A percentile compares a stretch with the other conserved stretches of the same genome.
These are phyloP conservation scores for Penicillium sp. DNA, from an alignment of 2,329 filamentous ascomycete species.

Conservation along the genomic window DNA sequence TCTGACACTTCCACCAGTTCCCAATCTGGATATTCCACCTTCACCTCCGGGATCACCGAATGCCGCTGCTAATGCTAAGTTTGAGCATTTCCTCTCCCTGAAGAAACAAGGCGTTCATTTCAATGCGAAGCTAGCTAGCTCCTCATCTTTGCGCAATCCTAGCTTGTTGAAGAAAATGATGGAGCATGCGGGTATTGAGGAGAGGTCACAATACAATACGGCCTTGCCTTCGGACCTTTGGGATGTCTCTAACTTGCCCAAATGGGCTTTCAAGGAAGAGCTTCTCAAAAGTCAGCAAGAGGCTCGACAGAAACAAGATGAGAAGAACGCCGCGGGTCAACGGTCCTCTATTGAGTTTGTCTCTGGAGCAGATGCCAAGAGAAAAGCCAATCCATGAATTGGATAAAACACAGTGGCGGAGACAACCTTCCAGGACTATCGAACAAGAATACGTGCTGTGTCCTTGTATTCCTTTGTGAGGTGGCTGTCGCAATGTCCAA, in stretches of 20 bases:
- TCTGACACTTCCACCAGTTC: conserved; percentile 57
- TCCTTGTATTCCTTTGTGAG: no score
- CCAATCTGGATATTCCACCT: conserved; percentile 50
- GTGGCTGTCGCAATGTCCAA: no score
- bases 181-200: conserved; percentile 60
- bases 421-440: background rate
- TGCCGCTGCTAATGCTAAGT: conserved; percentile 56
- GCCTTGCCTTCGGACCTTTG: conserved; percentile 50
- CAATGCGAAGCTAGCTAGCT: conserved; percentile 62
- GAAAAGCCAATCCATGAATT: conserved; percentile 9
- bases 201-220: conserved; percentile 58
- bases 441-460: no score
- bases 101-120: conserved; percentile 67
- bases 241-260: conserved; percentile 44
- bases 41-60: conserved; percentile 53
- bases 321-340: conserved; percentile 38
- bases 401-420: background rate
- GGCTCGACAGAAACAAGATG: conserved; percentile 39
- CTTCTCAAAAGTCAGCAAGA: conserved; percentile 49
- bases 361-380: conserved; percentile 23
- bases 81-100: conserved; percentile 62
- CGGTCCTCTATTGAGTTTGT: conserved; percentile 49
- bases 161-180: conserved; percentile 60
- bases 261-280: conserved; percentile 53
- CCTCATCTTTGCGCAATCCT: conserved; percentile 63